Evolutionary conservation across 2,329 filamentous ascomycete species (phyloP).

Genomic region (Proliferodiscus dingleyae): DNA sequence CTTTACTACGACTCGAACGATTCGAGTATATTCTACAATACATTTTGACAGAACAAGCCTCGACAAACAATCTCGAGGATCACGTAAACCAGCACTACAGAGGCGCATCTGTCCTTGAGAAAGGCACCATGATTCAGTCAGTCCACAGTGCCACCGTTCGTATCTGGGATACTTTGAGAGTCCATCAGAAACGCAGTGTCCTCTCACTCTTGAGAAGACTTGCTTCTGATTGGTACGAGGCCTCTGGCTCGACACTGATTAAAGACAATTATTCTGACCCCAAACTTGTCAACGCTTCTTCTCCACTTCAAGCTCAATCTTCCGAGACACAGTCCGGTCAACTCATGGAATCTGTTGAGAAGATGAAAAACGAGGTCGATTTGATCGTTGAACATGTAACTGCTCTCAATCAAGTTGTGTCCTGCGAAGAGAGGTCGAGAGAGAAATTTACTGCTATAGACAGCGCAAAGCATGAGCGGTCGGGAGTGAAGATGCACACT

Average conservation of each 20-base stretch:
- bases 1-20: background rate
- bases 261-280: background rate
- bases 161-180: background rate
- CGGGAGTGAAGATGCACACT: background rate
- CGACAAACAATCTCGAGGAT: conserved; percentile 1
- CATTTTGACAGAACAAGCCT: background rate
- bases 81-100: conserved; percentile 1
- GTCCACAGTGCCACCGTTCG: conserved; percentile 2
- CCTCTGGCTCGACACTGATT: background rate
- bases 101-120: background rate
- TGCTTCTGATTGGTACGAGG: conserved; percentile 2
- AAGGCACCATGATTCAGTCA: conserved; percentile 1
- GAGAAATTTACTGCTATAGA: background rate
- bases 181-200: conserved; percentile 1
- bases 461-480: background rate
- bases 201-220: conserved; percentile 2
- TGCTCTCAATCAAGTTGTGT: background rate
- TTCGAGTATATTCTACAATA: conserved; percentile 3
- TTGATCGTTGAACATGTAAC: background rate
- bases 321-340: background rate
- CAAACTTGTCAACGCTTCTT: background rate
- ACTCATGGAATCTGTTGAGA: background rate
- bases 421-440: background rate
- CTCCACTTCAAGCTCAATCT: background rate
- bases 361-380: background rate